phyloP scores from a whole-genome alignment of 2,329 filamentous ascomycete genomes.

The Phaeophleospora eucalypticola region DNA sequence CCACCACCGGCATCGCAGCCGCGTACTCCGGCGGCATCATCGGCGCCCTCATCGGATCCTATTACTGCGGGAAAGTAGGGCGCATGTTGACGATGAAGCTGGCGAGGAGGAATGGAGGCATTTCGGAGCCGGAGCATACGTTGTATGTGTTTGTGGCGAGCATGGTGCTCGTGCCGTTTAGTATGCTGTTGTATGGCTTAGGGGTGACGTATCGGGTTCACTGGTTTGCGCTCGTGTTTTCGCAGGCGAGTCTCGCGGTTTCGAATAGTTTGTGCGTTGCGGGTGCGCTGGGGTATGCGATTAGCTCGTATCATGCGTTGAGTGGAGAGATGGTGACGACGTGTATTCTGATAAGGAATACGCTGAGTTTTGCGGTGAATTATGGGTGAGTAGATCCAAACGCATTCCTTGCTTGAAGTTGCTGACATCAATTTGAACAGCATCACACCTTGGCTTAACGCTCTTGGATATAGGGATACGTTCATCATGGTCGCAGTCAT shows the following conservation, averaged over 20 bases:
- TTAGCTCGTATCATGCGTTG: constrained; percentile 43
- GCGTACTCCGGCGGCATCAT: constrained; percentile 35
- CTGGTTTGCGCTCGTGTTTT: constrained; percentile 45
- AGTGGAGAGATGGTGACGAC: constrained; percentile 43
- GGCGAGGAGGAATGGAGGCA: constrained; percentile 36
- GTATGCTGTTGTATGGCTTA: constrained; percentile 44
- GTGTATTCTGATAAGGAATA: constrained; percentile 47
- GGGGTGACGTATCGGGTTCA: constrained; percentile 45
- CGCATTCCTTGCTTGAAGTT: not conserved
- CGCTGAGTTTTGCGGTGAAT: constrained; percentile 44
- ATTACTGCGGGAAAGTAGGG: constrained; percentile 35
- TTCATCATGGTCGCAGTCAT: constrained; percentile 22
- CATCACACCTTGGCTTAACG: constrained; percentile 18
- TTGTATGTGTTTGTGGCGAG: constrained; percentile 35
- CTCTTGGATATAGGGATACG: constrained; percentile 16
- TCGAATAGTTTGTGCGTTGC: constrained; percentile 41
- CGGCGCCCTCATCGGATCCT: constrained; percentile 34
- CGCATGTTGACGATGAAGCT: constrained; percentile 31
- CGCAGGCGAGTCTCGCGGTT: constrained; percentile 45
- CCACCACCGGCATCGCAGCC: constrained; percentile 36
- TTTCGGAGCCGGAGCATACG: constrained; percentile 40
- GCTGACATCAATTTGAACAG: constrained; percentile 1
- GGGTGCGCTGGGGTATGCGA: constrained; percentile 40
- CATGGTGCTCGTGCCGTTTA: constrained; percentile 37
- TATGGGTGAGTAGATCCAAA: constrained; percentile 38